Evolutionary conservation across 441 rosid genomes (phyloP).

Genomic region (Brassica balearica): DNA sequence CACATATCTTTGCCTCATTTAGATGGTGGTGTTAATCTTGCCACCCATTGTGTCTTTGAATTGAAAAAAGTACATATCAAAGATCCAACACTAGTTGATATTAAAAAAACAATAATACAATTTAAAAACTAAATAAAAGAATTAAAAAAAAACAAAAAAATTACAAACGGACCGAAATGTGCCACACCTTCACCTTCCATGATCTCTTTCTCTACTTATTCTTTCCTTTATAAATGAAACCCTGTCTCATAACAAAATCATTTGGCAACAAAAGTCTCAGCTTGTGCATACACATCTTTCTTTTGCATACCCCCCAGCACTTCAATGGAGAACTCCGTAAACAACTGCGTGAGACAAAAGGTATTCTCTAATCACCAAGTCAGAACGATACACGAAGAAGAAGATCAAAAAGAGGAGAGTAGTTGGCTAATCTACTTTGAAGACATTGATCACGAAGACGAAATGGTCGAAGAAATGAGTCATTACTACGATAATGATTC

Average conservation of each 20-base stretch:
- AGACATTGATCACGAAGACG: constrained; percentile 36
- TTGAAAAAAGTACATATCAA: too few species aligned
- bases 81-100: constrained; percentile 24
- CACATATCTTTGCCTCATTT: background rate
- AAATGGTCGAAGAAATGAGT: constrained; percentile 24
- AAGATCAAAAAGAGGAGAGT: constrained; percentile 47
- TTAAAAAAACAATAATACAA: background rate
- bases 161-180: constrained; percentile 43
- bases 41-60: background rate
- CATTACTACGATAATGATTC: constrained; percentile 37
- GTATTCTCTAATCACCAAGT: constrained; percentile 34
- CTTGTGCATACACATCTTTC: constrained; percentile 7
- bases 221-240: constrained; percentile 16
- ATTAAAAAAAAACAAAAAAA: background rate
- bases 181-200: constrained; percentile 45
- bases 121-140: background rate
- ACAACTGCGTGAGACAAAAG: constrained; percentile 36
- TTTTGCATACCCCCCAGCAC: constrained; percentile 36
- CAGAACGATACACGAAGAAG: constrained; percentile 36
- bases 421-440: constrained; percentile 67
- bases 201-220: constrained; percentile 13
- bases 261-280: constrained; percentile 33
- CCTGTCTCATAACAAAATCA: constrained; percentile 12
- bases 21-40: constrained; percentile 6
- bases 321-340: constrained; percentile 49